A percentile compares a stretch with the other conserved stretches of the same genome.
These are phyloP conservation scores for Rhynchosporium secalis DNA, from an alignment of 2,329 filamentous ascomycete species.

Conservation along the genomic window DNA sequence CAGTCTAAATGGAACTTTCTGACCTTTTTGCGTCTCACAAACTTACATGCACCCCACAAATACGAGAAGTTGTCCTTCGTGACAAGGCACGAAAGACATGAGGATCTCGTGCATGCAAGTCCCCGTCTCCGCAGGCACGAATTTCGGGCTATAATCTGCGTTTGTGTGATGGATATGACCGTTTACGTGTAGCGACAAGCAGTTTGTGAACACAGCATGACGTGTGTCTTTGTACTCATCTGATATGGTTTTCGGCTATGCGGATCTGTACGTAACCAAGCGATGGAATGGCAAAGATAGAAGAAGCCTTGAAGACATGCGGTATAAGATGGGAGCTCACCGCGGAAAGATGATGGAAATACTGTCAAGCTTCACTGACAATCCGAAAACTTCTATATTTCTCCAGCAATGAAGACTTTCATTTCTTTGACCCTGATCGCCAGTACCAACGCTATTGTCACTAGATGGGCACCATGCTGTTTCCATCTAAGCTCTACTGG, in stretches of 20 bases:
- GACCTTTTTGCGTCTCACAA: neutral
- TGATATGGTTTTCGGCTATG: neutral
- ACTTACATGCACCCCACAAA: neutral
- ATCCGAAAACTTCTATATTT: neutral
- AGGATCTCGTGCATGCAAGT: neutral
- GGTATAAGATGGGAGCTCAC: neutral
- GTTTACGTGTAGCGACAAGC: neutral
- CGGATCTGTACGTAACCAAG: neutral
- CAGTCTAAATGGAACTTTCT: too few relatives aligned
- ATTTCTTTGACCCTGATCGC: neutral
- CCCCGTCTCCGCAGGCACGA: neutral
- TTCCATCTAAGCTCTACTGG: constrained; percentile 54
- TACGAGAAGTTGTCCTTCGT: neutral
- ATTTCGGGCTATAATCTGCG: too few relatives aligned
- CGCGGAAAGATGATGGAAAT: neutral
- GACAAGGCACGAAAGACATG: neutral
- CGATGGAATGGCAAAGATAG: neutral
- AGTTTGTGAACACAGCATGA: constrained; percentile 3
- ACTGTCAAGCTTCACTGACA: neutral
- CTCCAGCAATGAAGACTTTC: constrained; percentile 5
- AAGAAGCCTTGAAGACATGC: neutral
- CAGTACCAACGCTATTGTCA: constrained; percentile 14
- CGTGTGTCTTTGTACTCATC: neutral
- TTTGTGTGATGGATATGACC: neutral
- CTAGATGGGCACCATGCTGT: constrained; percentile 43